Base-by-base conservation (phyloP, 306 rosid genomes). In the Psophocarpus tetragonolobus region DNA sequence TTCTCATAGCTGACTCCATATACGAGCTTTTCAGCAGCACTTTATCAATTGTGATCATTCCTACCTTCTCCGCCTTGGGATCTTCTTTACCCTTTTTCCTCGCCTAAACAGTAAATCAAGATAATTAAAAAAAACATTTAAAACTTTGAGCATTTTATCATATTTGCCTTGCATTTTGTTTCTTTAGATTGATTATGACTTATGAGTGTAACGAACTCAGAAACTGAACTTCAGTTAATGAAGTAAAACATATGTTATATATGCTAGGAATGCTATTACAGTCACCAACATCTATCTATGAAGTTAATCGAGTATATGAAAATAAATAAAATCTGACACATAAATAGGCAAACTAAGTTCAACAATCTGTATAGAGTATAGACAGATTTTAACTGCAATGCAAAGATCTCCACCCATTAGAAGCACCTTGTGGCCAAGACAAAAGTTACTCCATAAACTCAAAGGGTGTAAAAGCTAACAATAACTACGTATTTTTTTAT, bases 81-180 rank as follows among this genome's bases (percentile, higher is more conserved):
- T 92, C 93, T 80, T 92, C 90, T n/a, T 97, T 89, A 83, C 99
- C 99, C 85, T 95, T 95, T n/a, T 68, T 95, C 99, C 69, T 77
- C 94, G 71, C 99, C 99, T 95, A 65, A 79, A 81, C 41, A 51
- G 21, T 62, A 74, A 82, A 44, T 56, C 70, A 79, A 63, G 38
- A 51, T 32, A 53, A 70, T 51, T 53, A 41, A 11, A 42, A 17
- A 33, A n/a, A n/a, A n/a, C n/a, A 33, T 14, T 32, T 5, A 5
- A 54, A 76, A 77, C 54, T n/a, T n/a, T 14, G 23, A 60, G 30
- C 67, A 60, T 30, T 29, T n/a, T 29, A 54, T 6, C 23, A 60
- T 66, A 66, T 53, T 63, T 29, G n/a, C n/a, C 58, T 33, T n/a
- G 23, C 36, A 29, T 18, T 80, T 41, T 48, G 6, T 61, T 71